Percentiles rank a stretch among this genome's conserved stretches.
phyloP scores from a whole-genome alignment of 148 eudicot species.

The Nepenthes mirabilis region DNA sequence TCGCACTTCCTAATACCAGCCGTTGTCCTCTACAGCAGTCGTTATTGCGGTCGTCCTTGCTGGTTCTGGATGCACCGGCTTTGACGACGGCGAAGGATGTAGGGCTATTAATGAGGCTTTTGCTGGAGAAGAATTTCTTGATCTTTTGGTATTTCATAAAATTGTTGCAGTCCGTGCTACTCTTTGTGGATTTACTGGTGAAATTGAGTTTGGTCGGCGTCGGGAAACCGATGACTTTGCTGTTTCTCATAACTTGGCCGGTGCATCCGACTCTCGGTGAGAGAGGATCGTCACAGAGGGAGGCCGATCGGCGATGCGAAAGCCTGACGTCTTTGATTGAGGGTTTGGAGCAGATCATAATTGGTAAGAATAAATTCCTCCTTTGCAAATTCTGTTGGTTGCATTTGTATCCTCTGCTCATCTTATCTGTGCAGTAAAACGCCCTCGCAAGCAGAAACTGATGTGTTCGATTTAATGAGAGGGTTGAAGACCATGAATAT shows the following conservation, averaged over 20 bases:
- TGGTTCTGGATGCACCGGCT: no score
- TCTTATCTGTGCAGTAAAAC: no score
- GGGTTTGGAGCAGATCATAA: slow-evolving; percentile 47
- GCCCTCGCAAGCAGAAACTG: no score
- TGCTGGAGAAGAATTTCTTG: slow-evolving; percentile 2
- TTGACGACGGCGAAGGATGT: no score
- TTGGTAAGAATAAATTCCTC: slow-evolving; percentile 39
- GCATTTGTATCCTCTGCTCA: background rate
- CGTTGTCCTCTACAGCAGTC: no score
- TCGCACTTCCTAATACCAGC: no score
- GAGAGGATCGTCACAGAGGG: slow-evolving; percentile 25
- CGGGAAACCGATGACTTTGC: slow-evolving; percentile 28
- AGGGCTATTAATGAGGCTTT: no score
- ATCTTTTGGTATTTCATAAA: slow-evolving; percentile 16
- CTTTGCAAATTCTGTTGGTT: background rate
- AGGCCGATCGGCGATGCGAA: slow-evolving; percentile 10
- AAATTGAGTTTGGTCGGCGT: slow-evolving; percentile 9
- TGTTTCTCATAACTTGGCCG: slow-evolving; percentile 58
- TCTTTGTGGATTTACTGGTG: slow-evolving; percentile 2
- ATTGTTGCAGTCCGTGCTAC: background rate
- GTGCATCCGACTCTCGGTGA: slow-evolving; percentile 67
- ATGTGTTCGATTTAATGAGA: no score
- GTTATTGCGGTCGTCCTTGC: no score
- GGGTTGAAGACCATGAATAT: no score
- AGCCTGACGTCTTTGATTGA: slow-evolving; percentile 34